These are phyloP conservation scores for Clonostachys chloroleuca DNA, from an alignment of 2,329 filamentous ascomycete species.

Conservation along the genomic window DNA sequence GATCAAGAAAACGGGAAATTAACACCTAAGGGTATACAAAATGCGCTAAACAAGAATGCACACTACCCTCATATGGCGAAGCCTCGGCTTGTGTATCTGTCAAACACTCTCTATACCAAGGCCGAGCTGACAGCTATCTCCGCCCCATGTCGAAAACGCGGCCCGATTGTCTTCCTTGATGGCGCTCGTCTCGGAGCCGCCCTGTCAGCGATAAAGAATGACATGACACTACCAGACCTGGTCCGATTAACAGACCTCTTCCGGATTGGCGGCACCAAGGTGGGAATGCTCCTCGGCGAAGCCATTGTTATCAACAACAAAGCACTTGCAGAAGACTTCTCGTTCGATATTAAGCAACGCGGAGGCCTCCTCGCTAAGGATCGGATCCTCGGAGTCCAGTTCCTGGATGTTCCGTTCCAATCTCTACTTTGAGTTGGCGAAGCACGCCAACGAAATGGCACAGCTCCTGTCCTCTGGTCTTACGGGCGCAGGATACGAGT, in stretches of 20 bases:
- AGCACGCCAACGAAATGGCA: slow-evolving; percentile 36
- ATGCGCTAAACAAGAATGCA: slow-evolving; percentile 39
- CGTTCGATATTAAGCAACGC: slow-evolving; percentile 46
- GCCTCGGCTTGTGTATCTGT: slow-evolving; percentile 43
- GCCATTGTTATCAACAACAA: slow-evolving; percentile 41
- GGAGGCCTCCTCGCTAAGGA: slow-evolving; percentile 44
- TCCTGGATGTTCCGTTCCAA: slow-evolving; percentile 39
- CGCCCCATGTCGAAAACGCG: slow-evolving; percentile 29
- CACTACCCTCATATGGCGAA: slow-evolving; percentile 48
- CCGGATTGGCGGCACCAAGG: slow-evolving; percentile 50
- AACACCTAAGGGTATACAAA: slow-evolving; percentile 32
- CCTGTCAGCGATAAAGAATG: slow-evolving; percentile 32
- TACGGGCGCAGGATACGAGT: slow-evolving; percentile 28
- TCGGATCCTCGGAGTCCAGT: slow-evolving; percentile 42
- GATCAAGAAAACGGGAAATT: slow-evolving; percentile 40
- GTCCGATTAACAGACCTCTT: slow-evolving; percentile 44
- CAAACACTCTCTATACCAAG: slow-evolving; percentile 42
- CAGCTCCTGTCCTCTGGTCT: slow-evolving; percentile 35
- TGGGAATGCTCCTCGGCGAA: slow-evolving; percentile 43
- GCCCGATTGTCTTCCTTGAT: slow-evolving; percentile 39
- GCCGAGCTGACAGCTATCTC: slow-evolving; percentile 35
- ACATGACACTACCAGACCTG: slow-evolving; percentile 34
- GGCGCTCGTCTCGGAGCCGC: slow-evolving; percentile 40
- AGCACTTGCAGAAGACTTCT: slow-evolving; percentile 35
- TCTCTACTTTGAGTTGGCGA: slow-evolving; percentile 40